Evolutionary conservation across 2,329 filamentous ascomycete species (phyloP).

Genomic region (Lasiodiplodia sp.): DNA sequence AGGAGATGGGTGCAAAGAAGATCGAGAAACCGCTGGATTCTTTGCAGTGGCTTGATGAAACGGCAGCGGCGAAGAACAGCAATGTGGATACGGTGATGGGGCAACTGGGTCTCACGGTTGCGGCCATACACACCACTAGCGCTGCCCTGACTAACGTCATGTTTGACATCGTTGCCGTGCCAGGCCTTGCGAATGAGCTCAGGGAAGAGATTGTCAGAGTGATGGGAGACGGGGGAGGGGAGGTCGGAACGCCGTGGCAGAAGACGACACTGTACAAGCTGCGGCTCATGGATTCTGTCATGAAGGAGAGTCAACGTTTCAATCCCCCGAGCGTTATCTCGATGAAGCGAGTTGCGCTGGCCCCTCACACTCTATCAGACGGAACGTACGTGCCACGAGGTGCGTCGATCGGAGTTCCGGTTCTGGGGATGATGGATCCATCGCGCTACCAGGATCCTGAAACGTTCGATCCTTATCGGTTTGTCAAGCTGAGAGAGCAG

Average conservation of each 20-base stretch:
- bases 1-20: slow-evolving; percentile 32
- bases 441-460: background rate
- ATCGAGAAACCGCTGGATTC: slow-evolving; percentile 30
- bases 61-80: slow-evolving; percentile 36
- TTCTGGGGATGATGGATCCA: background rate
- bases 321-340: slow-evolving; percentile 34
- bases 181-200: slow-evolving; percentile 38
- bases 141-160: slow-evolving; percentile 50
- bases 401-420: background rate
- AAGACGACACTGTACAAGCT: slow-evolving; percentile 41
- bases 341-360: slow-evolving; percentile 38
- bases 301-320: slow-evolving; percentile 44
- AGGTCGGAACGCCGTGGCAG: slow-evolving; percentile 28
- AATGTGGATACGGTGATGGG: slow-evolving; percentile 29
- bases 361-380: slow-evolving; percentile 39
- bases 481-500: slow-evolving; percentile 28
- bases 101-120: slow-evolving; percentile 32
- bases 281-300: slow-evolving; percentile 42
- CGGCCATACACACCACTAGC: slow-evolving; percentile 42
- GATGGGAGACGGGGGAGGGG: slow-evolving; percentile 40
- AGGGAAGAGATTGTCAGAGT: slow-evolving; percentile 38
- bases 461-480: slow-evolving; percentile 29
- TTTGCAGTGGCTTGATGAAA: slow-evolving; percentile 34
- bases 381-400: slow-evolving; percentile 38
- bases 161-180: slow-evolving; percentile 35